Evolutionary conservation across 768 basidiomycete species (phyloP).

Genomic region (Cyclocybe cylindracea): DNA sequence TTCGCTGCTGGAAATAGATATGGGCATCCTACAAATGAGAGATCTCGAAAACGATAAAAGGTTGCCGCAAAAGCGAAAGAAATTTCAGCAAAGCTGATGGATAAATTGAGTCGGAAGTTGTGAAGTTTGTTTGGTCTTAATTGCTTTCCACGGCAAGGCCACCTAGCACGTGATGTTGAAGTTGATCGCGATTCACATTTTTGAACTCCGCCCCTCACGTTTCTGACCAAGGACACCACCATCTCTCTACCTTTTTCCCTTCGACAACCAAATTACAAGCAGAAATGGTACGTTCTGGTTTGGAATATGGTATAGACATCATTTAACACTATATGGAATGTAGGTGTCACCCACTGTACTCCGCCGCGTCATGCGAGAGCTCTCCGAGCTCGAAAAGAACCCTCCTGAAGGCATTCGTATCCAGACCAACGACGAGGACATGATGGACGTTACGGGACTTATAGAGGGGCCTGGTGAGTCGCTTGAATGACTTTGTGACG

Average conservation of each 20-base stretch:
- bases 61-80: no score
- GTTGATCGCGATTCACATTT: slow-evolving; percentile 15
- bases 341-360: slow-evolving; percentile 54
- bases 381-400: slow-evolving; percentile 73
- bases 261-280: background rate
- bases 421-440: slow-evolving; percentile 82
- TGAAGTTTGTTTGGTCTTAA: background rate
- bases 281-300: background rate
- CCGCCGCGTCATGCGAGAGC: slow-evolving; percentile 87
- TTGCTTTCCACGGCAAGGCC: background rate
- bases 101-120: no score
- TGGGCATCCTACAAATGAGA: no score
- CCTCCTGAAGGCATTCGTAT: slow-evolving; percentile 95
- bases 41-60: no score
- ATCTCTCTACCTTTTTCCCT: background rate
- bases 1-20: no score
- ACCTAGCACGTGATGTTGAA: slow-evolving; percentile 14
- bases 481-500: slow-evolving; percentile 14
- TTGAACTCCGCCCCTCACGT: slow-evolving; percentile 18
- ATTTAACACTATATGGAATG: no score
- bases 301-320: background rate
- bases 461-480: slow-evolving; percentile 87
- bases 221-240: slow-evolving; percentile 14
- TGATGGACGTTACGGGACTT: slow-evolving; percentile 84
- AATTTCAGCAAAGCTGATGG: no score